A percentile compares a stretch with the other conserved stretches of the same genome.
phyloP scores from a whole-genome alignment of 1,284 basidiomycete species.

The Kwoniella shivajii region DNA sequence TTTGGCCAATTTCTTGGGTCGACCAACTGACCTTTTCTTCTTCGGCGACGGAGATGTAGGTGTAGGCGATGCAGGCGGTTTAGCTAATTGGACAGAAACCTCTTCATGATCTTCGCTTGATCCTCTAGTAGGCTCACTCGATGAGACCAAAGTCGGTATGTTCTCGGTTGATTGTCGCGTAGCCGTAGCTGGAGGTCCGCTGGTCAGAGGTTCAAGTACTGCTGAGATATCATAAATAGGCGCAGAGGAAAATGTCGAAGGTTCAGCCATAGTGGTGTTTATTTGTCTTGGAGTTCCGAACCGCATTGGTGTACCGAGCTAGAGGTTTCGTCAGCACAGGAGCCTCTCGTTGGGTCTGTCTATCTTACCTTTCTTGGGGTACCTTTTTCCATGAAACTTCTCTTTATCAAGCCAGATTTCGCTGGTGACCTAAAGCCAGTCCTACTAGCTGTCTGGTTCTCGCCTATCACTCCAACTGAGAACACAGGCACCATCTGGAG shows the following conservation, averaged over 20 bases:
- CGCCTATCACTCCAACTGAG: constrained; percentile 15
- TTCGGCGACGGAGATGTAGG: constrained; percentile 10
- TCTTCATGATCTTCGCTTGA: constrained; percentile 37
- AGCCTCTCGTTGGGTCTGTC: neutral
- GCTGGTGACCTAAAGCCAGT: constrained; percentile 18
- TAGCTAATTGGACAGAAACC: constrained; percentile 21
- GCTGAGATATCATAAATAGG: constrained; percentile 12
- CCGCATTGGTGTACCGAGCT: constrained; percentile 27
- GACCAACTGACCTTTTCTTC: constrained; percentile 4
- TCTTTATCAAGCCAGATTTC: constrained; percentile 11
- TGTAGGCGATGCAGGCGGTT: constrained; percentile 9
- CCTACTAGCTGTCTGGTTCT: constrained; percentile 1
- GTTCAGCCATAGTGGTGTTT: neutral
- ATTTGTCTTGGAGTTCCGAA: constrained; percentile 17
- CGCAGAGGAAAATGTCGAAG: neutral
- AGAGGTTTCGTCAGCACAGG: neutral
- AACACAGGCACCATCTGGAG: constrained; percentile 14
- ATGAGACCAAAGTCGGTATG: neutral
- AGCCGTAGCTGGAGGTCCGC: constrained; percentile 16
- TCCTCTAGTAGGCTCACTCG: constrained; percentile 15
- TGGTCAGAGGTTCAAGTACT: neutral
- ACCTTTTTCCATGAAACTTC: constrained; percentile 3
- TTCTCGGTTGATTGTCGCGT: constrained; percentile 16
- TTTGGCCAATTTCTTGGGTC: constrained; percentile 25
- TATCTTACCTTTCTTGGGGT: constrained; percentile 17